Evolutionary conservation across 306 rosid species (phyloP).

Genomic region (Acmispon strigosus): DNA sequence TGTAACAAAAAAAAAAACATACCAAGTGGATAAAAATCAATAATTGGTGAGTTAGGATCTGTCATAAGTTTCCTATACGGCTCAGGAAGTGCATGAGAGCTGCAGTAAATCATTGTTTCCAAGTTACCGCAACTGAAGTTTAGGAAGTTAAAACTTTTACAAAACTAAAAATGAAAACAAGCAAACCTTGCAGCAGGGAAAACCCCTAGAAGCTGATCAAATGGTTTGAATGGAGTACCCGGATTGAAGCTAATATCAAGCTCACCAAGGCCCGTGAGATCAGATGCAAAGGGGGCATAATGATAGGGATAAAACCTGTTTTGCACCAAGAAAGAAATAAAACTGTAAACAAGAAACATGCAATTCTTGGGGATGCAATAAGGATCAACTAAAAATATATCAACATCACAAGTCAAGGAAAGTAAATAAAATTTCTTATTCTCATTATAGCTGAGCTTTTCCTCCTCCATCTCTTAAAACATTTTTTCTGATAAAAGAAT

Average conservation of each 20-base stretch:
- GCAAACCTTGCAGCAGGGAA: conserved; percentile 95
- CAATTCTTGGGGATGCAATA: not conserved
- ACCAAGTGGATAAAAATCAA: conserved; percentile 91
- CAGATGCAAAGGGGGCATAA: conserved; percentile 98
- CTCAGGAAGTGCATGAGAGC: conserved; percentile 93
- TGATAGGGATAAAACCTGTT: conserved; percentile 98
- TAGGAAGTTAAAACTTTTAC: not conserved
- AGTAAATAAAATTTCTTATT: not conserved
- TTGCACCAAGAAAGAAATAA: not conserved
- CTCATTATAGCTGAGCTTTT: not conserved
- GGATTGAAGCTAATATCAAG: conserved; percentile 57
- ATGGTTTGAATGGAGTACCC: conserved; percentile 93
- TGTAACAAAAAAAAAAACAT: no score
- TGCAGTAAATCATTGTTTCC: conserved; percentile 33
- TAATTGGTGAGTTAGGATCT: conserved; percentile 72
- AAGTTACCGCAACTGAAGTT: not conserved
- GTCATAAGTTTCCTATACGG: conserved; percentile 82
- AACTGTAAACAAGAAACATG: not conserved
- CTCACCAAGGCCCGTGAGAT: conserved; percentile 69
- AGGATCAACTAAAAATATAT: not conserved
- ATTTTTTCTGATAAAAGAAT: not conserved
- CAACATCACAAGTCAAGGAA: not conserved
- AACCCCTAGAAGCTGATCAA: conserved; percentile 94
- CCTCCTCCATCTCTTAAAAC: not conserved
- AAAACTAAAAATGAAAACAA: not conserved